These are phyloP conservation scores for Sphaerulina vaccinii DNA, from an alignment of 2,329 filamentous ascomycete species.

Conservation along the genomic window DNA sequence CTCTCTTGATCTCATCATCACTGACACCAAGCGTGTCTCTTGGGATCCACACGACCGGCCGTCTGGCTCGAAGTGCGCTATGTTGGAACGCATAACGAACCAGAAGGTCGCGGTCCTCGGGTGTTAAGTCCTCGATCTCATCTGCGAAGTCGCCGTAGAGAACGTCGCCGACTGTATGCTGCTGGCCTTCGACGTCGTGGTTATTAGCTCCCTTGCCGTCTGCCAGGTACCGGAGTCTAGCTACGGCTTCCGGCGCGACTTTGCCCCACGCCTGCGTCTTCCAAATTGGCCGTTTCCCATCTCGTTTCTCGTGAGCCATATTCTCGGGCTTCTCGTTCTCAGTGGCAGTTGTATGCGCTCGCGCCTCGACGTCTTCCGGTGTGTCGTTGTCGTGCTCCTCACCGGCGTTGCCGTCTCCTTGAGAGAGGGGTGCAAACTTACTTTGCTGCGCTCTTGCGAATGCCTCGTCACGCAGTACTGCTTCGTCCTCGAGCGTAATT, in stretches of 20 bases:
- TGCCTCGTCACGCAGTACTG: slow-evolving; percentile 82
- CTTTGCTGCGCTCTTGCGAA: slow-evolving; percentile 68
- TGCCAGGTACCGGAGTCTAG: slow-evolving; percentile 26
- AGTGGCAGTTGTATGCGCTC: slow-evolving; percentile 26
- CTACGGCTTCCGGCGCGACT: slow-evolving; percentile 25
- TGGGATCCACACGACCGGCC: slow-evolving; percentile 92
- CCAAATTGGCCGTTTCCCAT: slow-evolving; percentile 16
- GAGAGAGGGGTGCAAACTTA: slow-evolving; percentile 32
- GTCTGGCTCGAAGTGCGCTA: slow-evolving; percentile 75
- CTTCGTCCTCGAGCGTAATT: slow-evolving; percentile 93
- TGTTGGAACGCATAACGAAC: slow-evolving; percentile 90
- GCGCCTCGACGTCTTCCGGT: slow-evolving; percentile 2
- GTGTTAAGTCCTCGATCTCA: slow-evolving; percentile 90
- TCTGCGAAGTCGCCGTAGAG: slow-evolving; percentile 86
- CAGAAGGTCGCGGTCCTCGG: slow-evolving; percentile 81
- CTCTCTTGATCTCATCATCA: slow-evolving; percentile 84
- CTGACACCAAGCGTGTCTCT: slow-evolving; percentile 85
- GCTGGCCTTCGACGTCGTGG: slow-evolving; percentile 60
- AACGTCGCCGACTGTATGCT: slow-evolving; percentile 69
- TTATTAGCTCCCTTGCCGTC: slow-evolving; percentile 20
- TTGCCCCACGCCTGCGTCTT: slow-evolving; percentile 22
- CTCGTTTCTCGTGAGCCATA: slow-evolving; percentile 8
- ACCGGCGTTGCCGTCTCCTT: slow-evolving; percentile 26
- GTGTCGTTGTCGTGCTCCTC: slow-evolving; percentile 21
- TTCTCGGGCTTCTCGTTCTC: slow-evolving; percentile 21